A percentile compares a stretch with the other conserved stretches of the same genome.
These are phyloP conservation scores for Rhynchospora breviuscula DNA, from an alignment of 176 grass and related monocot species.

Conservation along the genomic window DNA sequence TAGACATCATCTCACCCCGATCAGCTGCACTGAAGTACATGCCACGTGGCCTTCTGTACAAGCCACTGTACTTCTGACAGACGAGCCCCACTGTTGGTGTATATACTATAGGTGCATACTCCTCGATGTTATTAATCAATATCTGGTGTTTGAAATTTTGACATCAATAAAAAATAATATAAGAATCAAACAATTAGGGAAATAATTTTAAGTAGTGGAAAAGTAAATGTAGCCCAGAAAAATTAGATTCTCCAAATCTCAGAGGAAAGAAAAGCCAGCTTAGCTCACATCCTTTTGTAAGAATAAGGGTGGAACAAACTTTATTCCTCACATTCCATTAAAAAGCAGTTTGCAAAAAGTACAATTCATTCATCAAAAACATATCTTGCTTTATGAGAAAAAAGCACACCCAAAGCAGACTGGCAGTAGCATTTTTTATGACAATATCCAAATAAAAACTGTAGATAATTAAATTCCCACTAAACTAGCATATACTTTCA, in stretches of 20 bases:
- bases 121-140: constrained; percentile 86
- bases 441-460: neutral
- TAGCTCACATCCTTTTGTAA: neutral
- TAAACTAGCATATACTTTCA: neutral
- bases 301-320: neutral
- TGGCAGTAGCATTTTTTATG: neutral
- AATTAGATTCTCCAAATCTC: neutral
- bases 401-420: neutral
- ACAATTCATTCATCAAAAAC: neutral
- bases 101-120: constrained; percentile 94
- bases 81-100: constrained; percentile 90
- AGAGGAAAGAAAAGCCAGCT: neutral
- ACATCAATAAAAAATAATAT: neutral
- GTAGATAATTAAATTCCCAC: neutral
- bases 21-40: constrained; percentile 96
- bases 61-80: constrained; percentile 98
- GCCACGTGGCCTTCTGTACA: constrained; percentile 79
- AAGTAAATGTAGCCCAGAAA: neutral
- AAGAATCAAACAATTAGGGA: neutral
- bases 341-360: neutral
- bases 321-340: neutral
- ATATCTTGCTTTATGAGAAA: neutral
- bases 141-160: constrained; percentile 36
- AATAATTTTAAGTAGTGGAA: neutral
- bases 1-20: constrained; percentile 97